phyloP scores from a whole-genome alignment of 208 protist genomes.

The Leishmania mexicana region DNA sequence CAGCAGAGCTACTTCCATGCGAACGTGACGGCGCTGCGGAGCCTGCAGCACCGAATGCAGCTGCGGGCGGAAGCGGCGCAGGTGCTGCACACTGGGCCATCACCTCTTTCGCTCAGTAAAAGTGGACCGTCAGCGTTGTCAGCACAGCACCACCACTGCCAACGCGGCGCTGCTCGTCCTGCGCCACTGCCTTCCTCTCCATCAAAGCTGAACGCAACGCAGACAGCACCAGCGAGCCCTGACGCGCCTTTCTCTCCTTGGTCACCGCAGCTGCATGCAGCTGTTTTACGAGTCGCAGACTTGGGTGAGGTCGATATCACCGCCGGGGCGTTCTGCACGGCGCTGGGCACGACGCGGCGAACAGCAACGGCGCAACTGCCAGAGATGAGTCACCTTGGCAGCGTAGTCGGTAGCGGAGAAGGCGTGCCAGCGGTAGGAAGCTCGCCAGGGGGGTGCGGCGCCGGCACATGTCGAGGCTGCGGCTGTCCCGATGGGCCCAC shows the following conservation, averaged over 20 bases:
- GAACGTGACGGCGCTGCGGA: slow-evolving; percentile 39
- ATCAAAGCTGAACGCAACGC: not conserved
- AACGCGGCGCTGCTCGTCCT: not conserved
- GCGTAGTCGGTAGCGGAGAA: not conserved
- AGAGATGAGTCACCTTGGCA: slow-evolving; percentile 5
- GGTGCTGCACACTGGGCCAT: not conserved
- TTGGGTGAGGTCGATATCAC: slow-evolving; percentile 75
- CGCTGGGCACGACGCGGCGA: slow-evolving; percentile 11
- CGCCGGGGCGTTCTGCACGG: slow-evolving; percentile 22
- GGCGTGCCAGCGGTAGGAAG: not conserved
- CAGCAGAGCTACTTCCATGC: slow-evolving; percentile 7
- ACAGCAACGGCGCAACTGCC: slow-evolving; percentile 18
- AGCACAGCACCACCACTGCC: not conserved
- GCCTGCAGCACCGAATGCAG: slow-evolving; percentile 81
- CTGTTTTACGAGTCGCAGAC: slow-evolving; percentile 36
- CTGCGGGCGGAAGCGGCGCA: slow-evolving; percentile 36
- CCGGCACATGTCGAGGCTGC: not conserved
- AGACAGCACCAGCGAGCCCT: not conserved
- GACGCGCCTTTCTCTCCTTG: not conserved
- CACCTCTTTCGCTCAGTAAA: not conserved
- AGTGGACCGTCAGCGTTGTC: not conserved
- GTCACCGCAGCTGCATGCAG: slow-evolving; percentile 24
- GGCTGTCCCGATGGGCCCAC: not conserved
- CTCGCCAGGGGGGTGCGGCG: not conserved
- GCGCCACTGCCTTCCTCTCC: not conserved